A percentile compares a stretch with the other conserved stretches of the same genome.
Evolutionary conservation across 352 stramenopile genomes (phyloP).

Genomic region (Phytophthora hibernalis): DNA sequence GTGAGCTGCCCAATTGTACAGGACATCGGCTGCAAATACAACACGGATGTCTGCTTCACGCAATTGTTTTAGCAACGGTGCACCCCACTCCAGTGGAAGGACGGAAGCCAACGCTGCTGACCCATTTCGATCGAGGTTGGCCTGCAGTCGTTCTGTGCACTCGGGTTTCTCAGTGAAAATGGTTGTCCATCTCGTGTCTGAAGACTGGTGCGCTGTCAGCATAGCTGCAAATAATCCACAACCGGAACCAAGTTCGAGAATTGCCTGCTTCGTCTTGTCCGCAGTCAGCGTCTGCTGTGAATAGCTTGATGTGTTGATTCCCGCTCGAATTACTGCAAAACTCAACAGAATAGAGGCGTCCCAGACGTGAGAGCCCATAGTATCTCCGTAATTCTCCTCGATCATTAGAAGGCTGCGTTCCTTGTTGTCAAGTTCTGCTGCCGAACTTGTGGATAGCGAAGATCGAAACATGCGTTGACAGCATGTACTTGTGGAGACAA

Average conservation of each 20-base stretch:
- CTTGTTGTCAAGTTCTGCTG: background rate
- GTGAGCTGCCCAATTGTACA: slow-evolving; percentile 71
- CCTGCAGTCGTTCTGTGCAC: slow-evolving; percentile 29
- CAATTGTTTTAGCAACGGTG: slow-evolving; percentile 2
- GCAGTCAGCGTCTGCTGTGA: background rate
- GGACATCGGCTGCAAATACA: slow-evolving; percentile 61
- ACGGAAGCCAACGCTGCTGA: slow-evolving; percentile 3
- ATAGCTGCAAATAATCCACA: slow-evolving; percentile 60
- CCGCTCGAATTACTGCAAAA: slow-evolving; percentile 38
- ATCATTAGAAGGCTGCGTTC: slow-evolving; percentile 31
- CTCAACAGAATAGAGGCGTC: slow-evolving; percentile 68
- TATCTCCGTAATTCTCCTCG: slow-evolving; percentile 67
- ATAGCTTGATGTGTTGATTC: background rate
- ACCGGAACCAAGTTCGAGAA: slow-evolving; percentile 59
- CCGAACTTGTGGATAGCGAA: background rate
- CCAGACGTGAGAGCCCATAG: slow-evolving; percentile 76
- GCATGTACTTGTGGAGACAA: slow-evolving; percentile 5
- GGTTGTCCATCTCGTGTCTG: background rate
- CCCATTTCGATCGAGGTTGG: slow-evolving; percentile 46
- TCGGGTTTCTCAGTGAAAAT: slow-evolving; percentile 52
- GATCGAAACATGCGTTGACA: slow-evolving; percentile 20
- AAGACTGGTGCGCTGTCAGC: slow-evolving; percentile 2
- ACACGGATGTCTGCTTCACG: slow-evolving; percentile 18
- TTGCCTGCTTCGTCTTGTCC: background rate
- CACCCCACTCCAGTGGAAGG: slow-evolving; percentile 47